These are phyloP conservation scores for Candida succiphila DNA, from an alignment of 805 yeast species.

Conservation along the genomic window DNA sequence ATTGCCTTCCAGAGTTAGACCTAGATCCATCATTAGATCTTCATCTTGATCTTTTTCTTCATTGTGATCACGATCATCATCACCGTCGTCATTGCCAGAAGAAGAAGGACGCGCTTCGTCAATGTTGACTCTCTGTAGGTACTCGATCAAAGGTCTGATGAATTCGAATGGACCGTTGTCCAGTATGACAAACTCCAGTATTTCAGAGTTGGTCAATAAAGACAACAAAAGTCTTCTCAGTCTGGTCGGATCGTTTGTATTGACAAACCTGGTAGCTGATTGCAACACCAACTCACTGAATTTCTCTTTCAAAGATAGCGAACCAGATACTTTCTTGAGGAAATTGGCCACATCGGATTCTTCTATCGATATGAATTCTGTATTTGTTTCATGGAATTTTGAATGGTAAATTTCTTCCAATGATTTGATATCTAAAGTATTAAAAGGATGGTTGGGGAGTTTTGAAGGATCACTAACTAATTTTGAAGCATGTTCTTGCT, in stretches of 20 bases:
- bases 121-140: conserved; percentile 37
- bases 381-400: conserved; percentile 26
- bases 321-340: conserved; percentile 32
- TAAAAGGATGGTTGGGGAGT: neutral
- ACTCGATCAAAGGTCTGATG: conserved; percentile 34
- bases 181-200: conserved; percentile 34
- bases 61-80: neutral
- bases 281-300: conserved; percentile 26
- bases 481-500: conserved; percentile 6
- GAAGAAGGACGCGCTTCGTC: conserved; percentile 13
- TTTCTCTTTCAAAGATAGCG: conserved; percentile 34
- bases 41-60: conserved; percentile 3
- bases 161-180: conserved; percentile 33
- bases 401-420: conserved; percentile 6
- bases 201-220: conserved; percentile 30
- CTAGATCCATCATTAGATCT: conserved; percentile 16
- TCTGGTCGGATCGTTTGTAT: conserved; percentile 29
- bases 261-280: conserved; percentile 26
- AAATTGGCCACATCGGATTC: conserved; percentile 45
- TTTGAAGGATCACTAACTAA: conserved; percentile 1
- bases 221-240: conserved; percentile 44
- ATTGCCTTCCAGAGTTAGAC: conserved; percentile 24
- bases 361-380: conserved; percentile 39
- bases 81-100: conserved; percentile 7
- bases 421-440: neutral